Base-by-base conservation (phyloP, 1,284 basidiomycete genomes). In the Apiotrichum veenhuisii region DNA sequence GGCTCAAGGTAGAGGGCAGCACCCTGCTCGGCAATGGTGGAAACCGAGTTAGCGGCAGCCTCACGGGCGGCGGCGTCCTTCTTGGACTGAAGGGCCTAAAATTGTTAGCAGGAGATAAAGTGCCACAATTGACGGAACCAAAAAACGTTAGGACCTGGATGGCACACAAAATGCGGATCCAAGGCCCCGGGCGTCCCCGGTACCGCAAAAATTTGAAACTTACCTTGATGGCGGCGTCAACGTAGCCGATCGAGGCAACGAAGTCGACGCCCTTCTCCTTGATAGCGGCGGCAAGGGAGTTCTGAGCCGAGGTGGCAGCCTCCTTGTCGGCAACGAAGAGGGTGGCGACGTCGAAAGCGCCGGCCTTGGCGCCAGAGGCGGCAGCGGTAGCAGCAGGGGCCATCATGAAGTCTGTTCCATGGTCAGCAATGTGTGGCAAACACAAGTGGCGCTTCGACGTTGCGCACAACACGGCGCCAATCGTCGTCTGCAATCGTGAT, bases 1-100 rank as follows among this genome's bases (percentile, higher is more conserved):
- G 94, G 91, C 82, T 99, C 96, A 65, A 98, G 85, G 64, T 89
- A 86, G 78, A 85, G 87, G 69, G 87, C 81, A 58, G 89, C 82
- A 67, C 88, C 90, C 76, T 86, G 85, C 70, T 87, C 83, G 78
- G 91, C 82, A 60, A 86, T 80, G 63, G 80, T 79, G 59, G 73
- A 74, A 69, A 79, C 71, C 64, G 67, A 59, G 54, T 69, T 64
- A 60, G 64, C 64, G 30, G 76, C 77, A 59, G 71, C 74, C 65
- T 78, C 76, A 63, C 76, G 76, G 47, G 67, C 70, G 52, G 68
- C 69, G 57, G 79, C 72, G 67, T 79, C 79, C 78, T 83, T 83
- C 78, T 83, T 83, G 80, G 82, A 80, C 68, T 58, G 68, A 57
- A 83, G 77, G 53, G 80, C 82, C 78, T 80, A 65, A 30, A 50